Evolutionary conservation across 768 basidiomycete species (phyloP).

Genomic region (Pleurotus platypus): DNA sequence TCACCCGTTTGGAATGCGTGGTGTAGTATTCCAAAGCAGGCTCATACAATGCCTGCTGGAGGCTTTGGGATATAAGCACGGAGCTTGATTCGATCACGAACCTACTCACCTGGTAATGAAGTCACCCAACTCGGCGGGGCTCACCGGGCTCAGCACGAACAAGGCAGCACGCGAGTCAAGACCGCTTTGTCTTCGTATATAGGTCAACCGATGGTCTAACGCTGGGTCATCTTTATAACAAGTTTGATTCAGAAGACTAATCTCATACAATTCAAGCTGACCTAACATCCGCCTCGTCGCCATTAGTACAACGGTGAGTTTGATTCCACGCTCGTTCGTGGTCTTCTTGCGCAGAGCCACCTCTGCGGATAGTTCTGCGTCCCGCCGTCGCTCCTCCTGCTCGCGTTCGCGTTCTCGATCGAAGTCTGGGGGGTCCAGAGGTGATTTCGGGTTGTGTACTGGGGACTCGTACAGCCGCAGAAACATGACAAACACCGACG

Average conservation of each 20-base stretch:
- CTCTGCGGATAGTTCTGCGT: conserved; percentile 76
- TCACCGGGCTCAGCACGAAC: conserved; percentile 93
- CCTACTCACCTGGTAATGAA: conserved; percentile 73
- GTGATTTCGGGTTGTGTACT: conserved; percentile 39
- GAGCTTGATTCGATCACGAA: neutral
- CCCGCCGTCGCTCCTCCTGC: conserved; percentile 67
- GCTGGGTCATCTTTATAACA: conserved; percentile 68
- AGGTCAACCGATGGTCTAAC: conserved; percentile 81
- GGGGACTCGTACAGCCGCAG: conserved; percentile 75
- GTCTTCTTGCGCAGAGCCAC: conserved; percentile 76
- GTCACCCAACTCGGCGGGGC: conserved; percentile 78
- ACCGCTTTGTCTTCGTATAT: conserved; percentile 81
- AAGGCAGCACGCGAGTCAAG: conserved; percentile 90
- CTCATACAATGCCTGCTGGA: conserved; percentile 87
- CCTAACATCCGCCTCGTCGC: conserved; percentile 87
- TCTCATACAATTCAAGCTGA: conserved; percentile 28
- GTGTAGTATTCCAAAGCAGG: conserved; percentile 93
- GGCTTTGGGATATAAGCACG: conserved; percentile 34
- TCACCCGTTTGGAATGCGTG: conserved; percentile 86
- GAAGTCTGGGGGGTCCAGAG: conserved; percentile 49
- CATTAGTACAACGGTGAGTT: conserved; percentile 90
- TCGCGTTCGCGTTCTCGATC: conserved; percentile 56
- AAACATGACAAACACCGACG: conserved; percentile 92
- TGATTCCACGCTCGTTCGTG: conserved; percentile 83
- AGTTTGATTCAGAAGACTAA: neutral